Evolutionary conservation across 768 basidiomycete species (phyloP).

Genomic region (Suillus americanus): DNA sequence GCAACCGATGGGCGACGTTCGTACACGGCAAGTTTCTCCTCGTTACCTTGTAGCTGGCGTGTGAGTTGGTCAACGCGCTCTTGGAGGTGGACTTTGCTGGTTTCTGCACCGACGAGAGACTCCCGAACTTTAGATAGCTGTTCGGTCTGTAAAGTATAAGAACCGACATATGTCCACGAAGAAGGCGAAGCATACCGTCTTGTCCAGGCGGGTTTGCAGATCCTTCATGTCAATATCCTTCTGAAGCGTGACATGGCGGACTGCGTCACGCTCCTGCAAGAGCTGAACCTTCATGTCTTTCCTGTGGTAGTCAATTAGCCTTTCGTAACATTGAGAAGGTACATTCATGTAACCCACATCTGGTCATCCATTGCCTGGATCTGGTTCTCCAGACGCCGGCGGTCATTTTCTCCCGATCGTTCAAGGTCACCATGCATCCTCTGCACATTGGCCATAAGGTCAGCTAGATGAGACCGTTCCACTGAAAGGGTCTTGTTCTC

Average conservation of each 20-base stretch:
- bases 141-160: slow-evolving; percentile 44
- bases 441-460: slow-evolving; percentile 87
- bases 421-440: slow-evolving; percentile 89
- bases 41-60: slow-evolving; percentile 69
- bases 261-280: slow-evolving; percentile 68
- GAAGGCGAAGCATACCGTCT: slow-evolving; percentile 46
- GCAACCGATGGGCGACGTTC: slow-evolving; percentile 56
- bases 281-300: slow-evolving; percentile 74
- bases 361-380: slow-evolving; percentile 78
- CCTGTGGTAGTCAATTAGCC: slow-evolving; percentile 35
- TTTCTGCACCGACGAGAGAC: slow-evolving; percentile 67
- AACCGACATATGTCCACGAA: neutral
- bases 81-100: slow-evolving; percentile 76
- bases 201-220: slow-evolving; percentile 69
- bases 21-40: slow-evolving; percentile 86
- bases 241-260: slow-evolving; percentile 74
- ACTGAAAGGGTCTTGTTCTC: slow-evolving; percentile 80
- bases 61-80: slow-evolving; percentile 49
- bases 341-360: slow-evolving; percentile 47
- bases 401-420: slow-evolving; percentile 79
- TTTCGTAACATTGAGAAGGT: slow-evolving; percentile 1
- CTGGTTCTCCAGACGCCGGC: slow-evolving; percentile 77
- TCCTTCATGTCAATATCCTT: slow-evolving; percentile 82
- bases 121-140: slow-evolving; percentile 72
- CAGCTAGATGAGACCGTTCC: slow-evolving; percentile 83